Percentiles rank a stretch among this genome's conserved stretches.
phyloP scores from a whole-genome alignment of 2,329 filamentous ascomycete species.

The Stemphylium beticola region DNA sequence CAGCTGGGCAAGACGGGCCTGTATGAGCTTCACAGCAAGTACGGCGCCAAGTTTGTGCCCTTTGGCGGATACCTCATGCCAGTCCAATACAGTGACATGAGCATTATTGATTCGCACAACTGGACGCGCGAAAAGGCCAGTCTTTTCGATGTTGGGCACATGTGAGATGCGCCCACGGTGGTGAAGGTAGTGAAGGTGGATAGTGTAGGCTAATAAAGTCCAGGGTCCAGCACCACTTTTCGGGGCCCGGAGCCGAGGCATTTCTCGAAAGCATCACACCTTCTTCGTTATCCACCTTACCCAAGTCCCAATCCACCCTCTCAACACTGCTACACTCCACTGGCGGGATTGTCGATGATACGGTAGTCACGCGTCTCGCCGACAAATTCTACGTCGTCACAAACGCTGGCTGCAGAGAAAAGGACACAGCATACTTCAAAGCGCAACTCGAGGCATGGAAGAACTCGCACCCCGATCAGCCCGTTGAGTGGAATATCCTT shows the following conservation, averaged over 20 bases:
- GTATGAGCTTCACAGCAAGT: slow-evolving; percentile 76
- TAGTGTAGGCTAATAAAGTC: slow-evolving; percentile 3
- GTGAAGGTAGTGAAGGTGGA: neutral
- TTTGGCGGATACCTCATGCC: slow-evolving; percentile 95
- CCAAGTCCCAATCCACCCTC: slow-evolving; percentile 74
- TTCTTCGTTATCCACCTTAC: slow-evolving; percentile 69
- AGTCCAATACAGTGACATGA: slow-evolving; percentile 79
- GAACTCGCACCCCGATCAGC: slow-evolving; percentile 47
- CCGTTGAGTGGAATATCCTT: slow-evolving; percentile 73
- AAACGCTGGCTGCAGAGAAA: slow-evolving; percentile 89
- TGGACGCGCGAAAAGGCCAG: slow-evolving; percentile 90
- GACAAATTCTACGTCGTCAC: slow-evolving; percentile 86
- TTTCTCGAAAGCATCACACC: slow-evolving; percentile 89
- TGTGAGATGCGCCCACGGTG: slow-evolving; percentile 62
- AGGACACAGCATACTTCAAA: slow-evolving; percentile 80
- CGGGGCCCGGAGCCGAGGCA: slow-evolving; percentile 76
- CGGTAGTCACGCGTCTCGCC: slow-evolving; percentile 78
- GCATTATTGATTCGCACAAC: slow-evolving; percentile 82
- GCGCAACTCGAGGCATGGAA: slow-evolving; percentile 66
- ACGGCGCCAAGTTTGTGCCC: slow-evolving; percentile 93
- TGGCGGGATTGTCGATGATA: slow-evolving; percentile 94
- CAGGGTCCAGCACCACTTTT: slow-evolving; percentile 81
- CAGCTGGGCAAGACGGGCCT: slow-evolving; percentile 69
- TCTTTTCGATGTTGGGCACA: slow-evolving; percentile 95
- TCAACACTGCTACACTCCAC: slow-evolving; percentile 80